Base-by-base conservation (phyloP, 2,329 filamentous ascomycete species). In the Stagonosporopsis chrysanthemi region DNA sequence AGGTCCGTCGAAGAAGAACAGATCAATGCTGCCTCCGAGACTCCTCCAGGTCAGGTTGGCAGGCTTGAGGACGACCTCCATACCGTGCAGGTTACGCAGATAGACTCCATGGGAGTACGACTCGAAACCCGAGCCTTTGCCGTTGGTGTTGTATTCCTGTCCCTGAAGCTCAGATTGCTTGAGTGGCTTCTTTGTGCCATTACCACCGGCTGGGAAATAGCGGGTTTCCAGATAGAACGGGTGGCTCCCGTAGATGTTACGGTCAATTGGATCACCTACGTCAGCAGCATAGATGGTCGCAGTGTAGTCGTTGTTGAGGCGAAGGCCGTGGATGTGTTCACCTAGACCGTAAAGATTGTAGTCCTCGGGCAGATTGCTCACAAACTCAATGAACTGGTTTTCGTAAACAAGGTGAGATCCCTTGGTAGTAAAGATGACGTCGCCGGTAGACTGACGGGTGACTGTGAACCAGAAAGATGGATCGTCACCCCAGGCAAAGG, bases 201-300 rank as follows among this genome's bases (percentile, higher is more conserved):
- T 71, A 1, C 74, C 58, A 45, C 83, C 78, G 11, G 83, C 77
- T 61, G 88, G 82, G 65, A 87, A 91, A 75, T 92, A 94, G 55
- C 90, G 83, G 1, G 90, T 93, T 61, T 94, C 91, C 4, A 93
- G 79, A 70, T 94, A 95, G 68, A 93, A 86, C 0, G 91, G 88
- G 65, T 95, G 91, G 38, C 81, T 83, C 6, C 91, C 90, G 66
- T 95, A 95, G 6, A 92, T 80, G 65, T 93, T 93, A 12, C 67
- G 61, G 58, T 86, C 86, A 36, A 87, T 84, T 6, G 83, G 82
- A 66, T 90, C 88, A 7, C 84, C 88, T 28, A 83, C 82, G 74
- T 93, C 90, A 15, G 88, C 87, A 28, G 87, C 85, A 62, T 85
- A 91, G 50, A 88, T 81, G 5, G 87, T 89, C 5, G 88, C 83